phyloP scores from a whole-genome alignment of 1,284 basidiomycete species.

The Ustilago crameri region DNA sequence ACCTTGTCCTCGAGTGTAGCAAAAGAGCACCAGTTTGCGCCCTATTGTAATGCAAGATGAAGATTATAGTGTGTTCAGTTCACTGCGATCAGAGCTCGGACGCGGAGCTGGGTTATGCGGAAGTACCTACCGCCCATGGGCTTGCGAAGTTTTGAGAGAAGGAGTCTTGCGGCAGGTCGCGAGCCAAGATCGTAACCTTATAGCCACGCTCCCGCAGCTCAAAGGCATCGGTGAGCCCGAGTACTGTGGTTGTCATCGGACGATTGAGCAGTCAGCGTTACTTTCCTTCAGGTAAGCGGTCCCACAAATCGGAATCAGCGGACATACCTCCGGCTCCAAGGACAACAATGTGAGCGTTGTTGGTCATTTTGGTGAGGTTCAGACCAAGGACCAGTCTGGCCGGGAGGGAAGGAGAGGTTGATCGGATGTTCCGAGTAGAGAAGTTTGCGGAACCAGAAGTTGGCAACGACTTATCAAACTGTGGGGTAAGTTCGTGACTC shows the following conservation, averaged over 20 bases:
- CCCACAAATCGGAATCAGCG: background rate
- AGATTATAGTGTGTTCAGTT: background rate
- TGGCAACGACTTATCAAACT: background rate
- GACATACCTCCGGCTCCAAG: slow-evolving; percentile 57
- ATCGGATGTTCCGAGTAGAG: background rate
- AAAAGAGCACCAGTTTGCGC: slow-evolving; percentile 78
- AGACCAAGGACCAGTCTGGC: background rate
- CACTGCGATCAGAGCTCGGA: no score
- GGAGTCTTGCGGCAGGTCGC: slow-evolving; percentile 76
- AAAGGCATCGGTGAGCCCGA: slow-evolving; percentile 70
- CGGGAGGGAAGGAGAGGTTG: background rate
- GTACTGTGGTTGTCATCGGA: slow-evolving; percentile 62
- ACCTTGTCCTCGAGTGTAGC: slow-evolving; percentile 65
- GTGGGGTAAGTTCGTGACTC: slow-evolving; percentile 1
- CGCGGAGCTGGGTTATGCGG: no score
- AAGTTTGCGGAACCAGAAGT: no score
- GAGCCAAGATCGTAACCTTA: slow-evolving; percentile 74
- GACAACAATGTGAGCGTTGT: slow-evolving; percentile 33
- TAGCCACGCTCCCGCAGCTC: slow-evolving; percentile 70
- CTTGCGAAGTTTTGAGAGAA: slow-evolving; percentile 75
- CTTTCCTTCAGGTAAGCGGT: background rate
- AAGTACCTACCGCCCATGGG: slow-evolving; percentile 74
- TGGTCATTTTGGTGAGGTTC: background rate
- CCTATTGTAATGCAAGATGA: slow-evolving; percentile 50
- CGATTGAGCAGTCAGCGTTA: background rate